Conservation (phyloP, 257 asterid species). For the Petunia secreta region DNA sequence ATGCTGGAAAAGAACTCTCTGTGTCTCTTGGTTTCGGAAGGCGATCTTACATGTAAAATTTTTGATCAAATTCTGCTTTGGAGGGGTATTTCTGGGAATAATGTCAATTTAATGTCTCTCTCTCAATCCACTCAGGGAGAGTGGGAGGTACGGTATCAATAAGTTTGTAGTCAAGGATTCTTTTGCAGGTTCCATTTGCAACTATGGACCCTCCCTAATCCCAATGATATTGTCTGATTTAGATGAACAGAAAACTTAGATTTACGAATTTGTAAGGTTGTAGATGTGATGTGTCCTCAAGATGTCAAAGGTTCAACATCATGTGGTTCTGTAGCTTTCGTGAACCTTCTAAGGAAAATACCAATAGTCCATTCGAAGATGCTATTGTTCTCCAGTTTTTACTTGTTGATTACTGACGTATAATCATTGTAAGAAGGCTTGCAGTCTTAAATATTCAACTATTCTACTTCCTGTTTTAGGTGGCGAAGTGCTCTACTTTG, state of each 20-base stretch:
- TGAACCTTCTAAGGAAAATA: slow-evolving; percentile 14
- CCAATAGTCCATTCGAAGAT: slow-evolving; percentile 14
- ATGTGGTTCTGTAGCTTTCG: slow-evolving; percentile 14
- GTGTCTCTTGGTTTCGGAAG: background rate
- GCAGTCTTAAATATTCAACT: slow-evolving; percentile 25
- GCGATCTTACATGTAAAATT: background rate
- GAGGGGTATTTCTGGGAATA: background rate
- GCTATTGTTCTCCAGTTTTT: slow-evolving; percentile 1
- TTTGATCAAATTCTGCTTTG: background rate
- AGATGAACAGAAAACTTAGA: background rate
- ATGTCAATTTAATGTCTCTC: background rate
- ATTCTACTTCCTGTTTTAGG: slow-evolving; percentile 52
- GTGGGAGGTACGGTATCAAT: background rate
- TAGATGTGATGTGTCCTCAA: background rate
- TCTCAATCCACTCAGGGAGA: background rate
- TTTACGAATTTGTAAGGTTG: background rate
- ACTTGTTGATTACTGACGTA: slow-evolving; percentile 25
- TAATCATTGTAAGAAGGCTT: background rate
- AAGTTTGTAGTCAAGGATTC: background rate
- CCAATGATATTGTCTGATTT: background rate
- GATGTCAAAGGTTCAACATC: slow-evolving; percentile 21
- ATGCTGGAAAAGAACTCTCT: no score
- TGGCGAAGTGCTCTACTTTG: slow-evolving; percentile 99
- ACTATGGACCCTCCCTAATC: background rate
- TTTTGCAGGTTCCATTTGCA: background rate